Evolutionary conservation across 129 eudicot genomes (phyloP).

Genomic region (Ambrosia trifida): DNA sequence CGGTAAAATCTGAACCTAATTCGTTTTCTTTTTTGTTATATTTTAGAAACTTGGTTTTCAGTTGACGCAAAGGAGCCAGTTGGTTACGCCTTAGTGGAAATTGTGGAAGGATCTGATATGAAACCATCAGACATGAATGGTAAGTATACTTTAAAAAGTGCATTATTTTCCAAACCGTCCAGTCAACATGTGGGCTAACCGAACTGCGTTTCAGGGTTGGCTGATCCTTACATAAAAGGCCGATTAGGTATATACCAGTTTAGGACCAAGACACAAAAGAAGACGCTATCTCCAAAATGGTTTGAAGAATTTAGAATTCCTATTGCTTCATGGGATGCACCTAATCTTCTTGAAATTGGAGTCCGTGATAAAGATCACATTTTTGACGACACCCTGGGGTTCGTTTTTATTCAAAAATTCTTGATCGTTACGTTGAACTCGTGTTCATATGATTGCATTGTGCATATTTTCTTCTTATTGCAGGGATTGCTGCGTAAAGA

Average conservation of each 20-base stretch:
- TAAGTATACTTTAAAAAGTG: constrained; percentile 31
- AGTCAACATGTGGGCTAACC: constrained; percentile 22
- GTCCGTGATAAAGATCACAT: constrained; percentile 85
- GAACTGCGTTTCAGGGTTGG: constrained; percentile 61
- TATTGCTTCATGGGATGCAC: constrained; percentile 71
- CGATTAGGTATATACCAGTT: constrained; percentile 70
- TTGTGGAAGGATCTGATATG: constrained; percentile 81
- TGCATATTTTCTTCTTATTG: constrained; percentile 3
- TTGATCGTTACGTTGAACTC: background rate
- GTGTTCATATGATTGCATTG: background rate
- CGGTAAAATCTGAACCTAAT: constrained; percentile 1
- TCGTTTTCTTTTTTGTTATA: background rate
- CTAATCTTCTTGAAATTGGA: constrained; percentile 60
- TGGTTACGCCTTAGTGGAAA: constrained; percentile 72
- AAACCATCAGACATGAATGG: constrained; percentile 91
- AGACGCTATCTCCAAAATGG: constrained; percentile 89
- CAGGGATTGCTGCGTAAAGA: constrained; percentile 73
- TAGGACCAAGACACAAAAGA: constrained; percentile 67
- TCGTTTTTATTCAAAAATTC: constrained; percentile 20
- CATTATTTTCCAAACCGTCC: background rate
- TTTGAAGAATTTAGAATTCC: constrained; percentile 88
- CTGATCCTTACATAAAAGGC: constrained; percentile 93
- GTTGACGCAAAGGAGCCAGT: constrained; percentile 88
- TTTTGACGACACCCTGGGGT: constrained; percentile 83
- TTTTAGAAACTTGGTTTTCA: constrained; percentile 73